Conservation (phyloP, 1,284 basidiomycete genomes). For the Omphalotus olearius region DNA sequence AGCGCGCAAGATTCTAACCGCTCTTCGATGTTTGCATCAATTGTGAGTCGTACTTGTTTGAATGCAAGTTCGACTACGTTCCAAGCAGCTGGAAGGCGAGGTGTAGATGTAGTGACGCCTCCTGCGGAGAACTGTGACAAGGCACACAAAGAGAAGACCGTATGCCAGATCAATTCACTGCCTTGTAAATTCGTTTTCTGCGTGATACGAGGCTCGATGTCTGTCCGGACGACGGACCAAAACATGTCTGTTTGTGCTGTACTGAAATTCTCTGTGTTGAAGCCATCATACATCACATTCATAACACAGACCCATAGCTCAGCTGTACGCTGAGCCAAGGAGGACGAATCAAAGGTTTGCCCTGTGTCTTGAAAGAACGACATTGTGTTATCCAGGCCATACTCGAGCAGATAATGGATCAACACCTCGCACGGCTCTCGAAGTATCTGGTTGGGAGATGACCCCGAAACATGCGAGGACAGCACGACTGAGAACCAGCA, state of each 20-base stretch:
- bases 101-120: conserved; percentile 50
- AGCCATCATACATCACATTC: conserved; percentile 30
- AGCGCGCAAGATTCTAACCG: conserved; percentile 36
- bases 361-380: no score
- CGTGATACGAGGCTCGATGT: conserved; percentile 25
- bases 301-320: conserved; percentile 79
- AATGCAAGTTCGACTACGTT: conserved; percentile 55
- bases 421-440: conserved; percentile 34
- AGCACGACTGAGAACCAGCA: conserved; percentile 66
- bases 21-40: conserved; percentile 46
- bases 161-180: conserved; percentile 73
- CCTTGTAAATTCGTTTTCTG: conserved; percentile 31
- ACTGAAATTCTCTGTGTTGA: conserved; percentile 19
- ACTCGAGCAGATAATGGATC: conserved; percentile 47
- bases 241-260: conserved; percentile 34
- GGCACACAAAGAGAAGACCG: conserved; percentile 66
- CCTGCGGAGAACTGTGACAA: conserved; percentile 77
- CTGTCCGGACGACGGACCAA: conserved; percentile 40
- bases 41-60: conserved; percentile 53
- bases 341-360: conserved; percentile 19
- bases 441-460: not conserved
- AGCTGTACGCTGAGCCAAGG: conserved; percentile 34
- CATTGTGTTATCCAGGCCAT: conserved; percentile 36
- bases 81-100: conserved; percentile 66
- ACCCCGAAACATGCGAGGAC: conserved; percentile 26